Evolutionary conservation across 139 green algal species (phyloP), one percentile per base, ranked within the genome.

Genomic region (Auxenochlorella protothecoides): DNA sequence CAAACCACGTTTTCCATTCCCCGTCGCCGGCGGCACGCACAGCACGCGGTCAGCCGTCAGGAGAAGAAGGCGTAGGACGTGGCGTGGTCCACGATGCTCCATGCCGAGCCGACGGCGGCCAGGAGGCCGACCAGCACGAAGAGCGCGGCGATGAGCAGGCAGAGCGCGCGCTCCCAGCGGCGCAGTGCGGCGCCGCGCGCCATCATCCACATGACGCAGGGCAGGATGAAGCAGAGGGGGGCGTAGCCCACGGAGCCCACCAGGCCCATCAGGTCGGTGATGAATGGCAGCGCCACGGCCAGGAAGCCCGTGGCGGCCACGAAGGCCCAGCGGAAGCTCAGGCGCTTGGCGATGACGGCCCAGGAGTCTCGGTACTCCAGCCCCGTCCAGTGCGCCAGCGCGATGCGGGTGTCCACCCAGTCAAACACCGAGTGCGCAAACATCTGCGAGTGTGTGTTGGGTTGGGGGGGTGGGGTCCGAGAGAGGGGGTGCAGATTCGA

Each of bases 371-470:
- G 13, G 15, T 68, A 68, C 59, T 68, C 69, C 14, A 74, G 60
- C 10, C 56, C 68, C 55, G 68, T 68, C 65, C 65, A 68, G 69
- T 68, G 60, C 9, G 27, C 52, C 16, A 69, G 53, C 70, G 69
- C 55, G n/a, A 74, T 68, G 7, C 53, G 66, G 16, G 44, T 11
- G 9, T 74, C 70, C 3, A 69, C 70, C 8, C 15, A 63, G 63
- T 74, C 63, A 11, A 74, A 74, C 27, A 74, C 10, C 8, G 62
- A 69, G 63, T 74, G 70, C 5, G 70, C 70, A 69, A 74, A 74
- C 16, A 74, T 55, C 68, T 72, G 68, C 12, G 13, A 11, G 0
- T 27, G 53, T 13, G 4, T 44, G 27, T 44, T 44, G 27, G 27
- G 27, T 44, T 44, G 27, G 27, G 27, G 27, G 27, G 27, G 27